These are phyloP conservation scores for Penicillium sclerotiorum DNA, from an alignment of 2,329 filamentous ascomycete species.

Conservation along the genomic window DNA sequence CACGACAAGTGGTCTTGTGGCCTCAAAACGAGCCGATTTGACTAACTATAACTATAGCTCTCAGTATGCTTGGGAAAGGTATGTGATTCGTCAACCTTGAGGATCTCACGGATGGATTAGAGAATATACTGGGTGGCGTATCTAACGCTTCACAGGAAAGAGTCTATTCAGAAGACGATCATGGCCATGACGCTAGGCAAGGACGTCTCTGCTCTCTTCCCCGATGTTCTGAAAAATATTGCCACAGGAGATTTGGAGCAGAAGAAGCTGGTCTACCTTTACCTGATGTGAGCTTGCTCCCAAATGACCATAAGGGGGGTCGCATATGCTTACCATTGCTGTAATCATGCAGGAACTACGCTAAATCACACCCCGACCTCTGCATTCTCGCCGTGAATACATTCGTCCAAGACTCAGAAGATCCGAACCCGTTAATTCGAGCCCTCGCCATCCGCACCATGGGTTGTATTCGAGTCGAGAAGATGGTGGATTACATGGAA, in stretches of 20 bases:
- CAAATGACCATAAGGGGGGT: neutral
- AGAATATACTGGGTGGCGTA: slow-evolving; percentile 9
- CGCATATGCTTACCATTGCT: slow-evolving; percentile 21
- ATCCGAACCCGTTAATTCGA: slow-evolving; percentile 93
- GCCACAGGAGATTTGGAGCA: slow-evolving; percentile 92
- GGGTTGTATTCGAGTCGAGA: slow-evolving; percentile 97
- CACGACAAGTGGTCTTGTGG: slow-evolving; percentile 14
- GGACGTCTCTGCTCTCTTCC: slow-evolving; percentile 95
- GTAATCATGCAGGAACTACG: slow-evolving; percentile 77
- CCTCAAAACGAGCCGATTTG: slow-evolving; percentile 27
- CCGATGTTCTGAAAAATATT: slow-evolving; percentile 98
- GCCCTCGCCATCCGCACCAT: slow-evolving; percentile 96
- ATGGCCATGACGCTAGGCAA: slow-evolving; percentile 99
- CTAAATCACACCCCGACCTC: slow-evolving; percentile 96
- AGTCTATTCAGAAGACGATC: slow-evolving; percentile 99
- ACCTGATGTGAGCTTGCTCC: slow-evolving; percentile 73
- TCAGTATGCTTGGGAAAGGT: slow-evolving; percentile 97
- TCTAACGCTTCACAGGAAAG: slow-evolving; percentile 65
- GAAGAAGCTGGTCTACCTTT: slow-evolving; percentile 99
- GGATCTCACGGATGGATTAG: neutral
- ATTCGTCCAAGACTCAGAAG: slow-evolving; percentile 98
- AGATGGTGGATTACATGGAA: slow-evolving; percentile 99
- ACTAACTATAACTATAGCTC: slow-evolving; percentile 60
- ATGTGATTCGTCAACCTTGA: slow-evolving; percentile 21
- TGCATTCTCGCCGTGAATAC: slow-evolving; percentile 99